Base-by-base conservation (phyloP, 495 filamentous ascomycete species). In the Achaetomiella virescens region DNA sequence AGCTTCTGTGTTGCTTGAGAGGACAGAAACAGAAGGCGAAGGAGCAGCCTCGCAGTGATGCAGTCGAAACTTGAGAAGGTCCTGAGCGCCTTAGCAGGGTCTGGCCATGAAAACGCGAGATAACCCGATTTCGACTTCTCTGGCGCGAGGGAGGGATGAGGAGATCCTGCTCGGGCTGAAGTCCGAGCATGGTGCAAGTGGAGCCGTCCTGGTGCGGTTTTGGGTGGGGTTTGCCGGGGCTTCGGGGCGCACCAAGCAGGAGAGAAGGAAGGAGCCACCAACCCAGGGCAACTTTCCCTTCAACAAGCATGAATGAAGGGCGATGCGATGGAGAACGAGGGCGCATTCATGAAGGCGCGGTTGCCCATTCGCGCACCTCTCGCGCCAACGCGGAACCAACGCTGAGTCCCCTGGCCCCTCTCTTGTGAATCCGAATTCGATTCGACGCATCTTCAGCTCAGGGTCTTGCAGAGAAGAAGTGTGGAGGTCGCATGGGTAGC, bases 331-430 rank as follows among this genome's bases (percentile, higher is more conserved):
- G 21, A 37, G 25, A 36, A 21, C 14, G 36, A 5, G 12, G 3
- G 24, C 22, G 40, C 22, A 21, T 24, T 43, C 21, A 56, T 49
- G 45, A 44, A 49, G 45, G 35, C 15, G n/a, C 44, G 52, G 40
- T 31, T n/a, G 2, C 31, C 33, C 31, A 31, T 48, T 31, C n/a
- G 52, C 27, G 42, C 35, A 55, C 27, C 27, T 14, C 9, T 31
- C 35, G 44, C 17, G 52, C 18, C 21, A 44, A 37, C 27, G 9
- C 35, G 17, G 27, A 12, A 5, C 17, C 0, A 45, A 17, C 27
- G 18, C 27, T 36, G 20, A n/a, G n/a, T n/a, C n/a, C n/a, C 18
- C 48, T 29, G 18, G 29, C 20, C 18, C 35, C 29, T 10, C 27
- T 31, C 27, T 31, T 9, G 4, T 31, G 27, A 9, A 31, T 31